A percentile compares a stretch with the other conserved stretches of the same genome.
Conservation (phyloP, 768 basidiomycete genomes). For the Psilocybe azurescens region DNA sequence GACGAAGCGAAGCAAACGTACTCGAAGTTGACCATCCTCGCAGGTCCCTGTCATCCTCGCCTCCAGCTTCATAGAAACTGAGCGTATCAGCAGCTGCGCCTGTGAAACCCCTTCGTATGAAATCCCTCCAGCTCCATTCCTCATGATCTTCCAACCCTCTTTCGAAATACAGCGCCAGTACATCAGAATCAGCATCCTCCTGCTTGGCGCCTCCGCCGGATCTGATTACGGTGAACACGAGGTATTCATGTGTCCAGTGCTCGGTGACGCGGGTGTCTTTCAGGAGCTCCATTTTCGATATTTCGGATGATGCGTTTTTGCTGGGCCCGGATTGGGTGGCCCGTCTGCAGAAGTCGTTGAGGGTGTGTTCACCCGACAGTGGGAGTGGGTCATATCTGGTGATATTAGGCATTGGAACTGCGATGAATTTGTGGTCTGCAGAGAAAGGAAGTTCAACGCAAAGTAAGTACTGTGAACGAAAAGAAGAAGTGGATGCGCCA, state of each 20-base stretch:
- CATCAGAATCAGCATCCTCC: too few species aligned
- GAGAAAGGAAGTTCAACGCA: too few species aligned
- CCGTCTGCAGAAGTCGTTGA: background rate
- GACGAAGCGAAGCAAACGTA: background rate
- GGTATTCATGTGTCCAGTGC: slow-evolving; percentile 8
- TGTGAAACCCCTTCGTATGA: background rate
- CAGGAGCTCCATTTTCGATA: slow-evolving; percentile 2
- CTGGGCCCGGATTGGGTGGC: background rate
- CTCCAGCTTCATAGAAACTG: background rate
- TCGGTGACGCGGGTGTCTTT: slow-evolving; percentile 2
- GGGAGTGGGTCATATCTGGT: background rate
- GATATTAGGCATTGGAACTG: background rate
- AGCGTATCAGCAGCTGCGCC: background rate
- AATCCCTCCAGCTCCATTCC: background rate
- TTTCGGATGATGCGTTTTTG: background rate
- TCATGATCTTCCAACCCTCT: background rate
- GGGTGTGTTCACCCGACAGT: background rate
- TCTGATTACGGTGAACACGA: background rate
- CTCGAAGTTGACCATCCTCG: background rate
- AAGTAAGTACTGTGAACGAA: too few species aligned
- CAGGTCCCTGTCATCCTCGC: slow-evolving; percentile 1
- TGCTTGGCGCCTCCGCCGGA: too few species aligned
- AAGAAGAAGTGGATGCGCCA: too few species aligned
- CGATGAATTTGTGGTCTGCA: too few species aligned
- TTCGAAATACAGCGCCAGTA: background rate